Conservation (phyloP, 495 filamentous ascomycete species). For the Cladorrhinum samala region DNA sequence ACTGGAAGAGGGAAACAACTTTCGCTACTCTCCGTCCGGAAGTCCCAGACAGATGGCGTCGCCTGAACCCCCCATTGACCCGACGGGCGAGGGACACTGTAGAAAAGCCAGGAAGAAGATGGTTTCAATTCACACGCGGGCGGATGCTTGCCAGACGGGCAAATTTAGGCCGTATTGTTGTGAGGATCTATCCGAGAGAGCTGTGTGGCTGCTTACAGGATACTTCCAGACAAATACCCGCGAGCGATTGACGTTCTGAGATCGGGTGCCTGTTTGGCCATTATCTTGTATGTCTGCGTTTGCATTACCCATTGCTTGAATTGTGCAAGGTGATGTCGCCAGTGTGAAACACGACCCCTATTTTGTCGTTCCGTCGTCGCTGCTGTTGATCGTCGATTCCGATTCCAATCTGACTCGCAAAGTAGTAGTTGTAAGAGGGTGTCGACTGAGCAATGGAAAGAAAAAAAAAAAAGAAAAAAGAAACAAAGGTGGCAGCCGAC, state of each 20-base stretch:
- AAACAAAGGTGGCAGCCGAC: not conserved
- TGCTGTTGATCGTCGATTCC: not conserved
- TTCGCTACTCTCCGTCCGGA: not conserved
- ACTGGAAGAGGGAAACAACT: not conserved
- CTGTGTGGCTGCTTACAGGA: not conserved
- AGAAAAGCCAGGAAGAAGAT: too few relatives aligned
- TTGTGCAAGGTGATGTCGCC: not conserved
- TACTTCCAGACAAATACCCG: not conserved
- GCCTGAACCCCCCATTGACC: too few relatives aligned
- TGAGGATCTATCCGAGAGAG: not conserved
- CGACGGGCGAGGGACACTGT: too few relatives aligned
- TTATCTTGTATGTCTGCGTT: not conserved
- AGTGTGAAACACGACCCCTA: not conserved
- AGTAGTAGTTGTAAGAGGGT: too few relatives aligned
- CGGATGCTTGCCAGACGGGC: not conserved
- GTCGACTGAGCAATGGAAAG: too few relatives aligned
- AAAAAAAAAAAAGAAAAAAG: not conserved
- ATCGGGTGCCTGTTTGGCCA: not conserved
- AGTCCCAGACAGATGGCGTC: not conserved
- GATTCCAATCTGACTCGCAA: not conserved
- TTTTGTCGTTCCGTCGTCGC: not conserved
- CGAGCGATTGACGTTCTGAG: conserved; percentile 1
- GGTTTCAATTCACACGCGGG: too few relatives aligned
- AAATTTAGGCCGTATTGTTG: not conserved
- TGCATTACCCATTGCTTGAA: not conserved